Percentiles rank a stretch among this genome's conserved stretches.
These are phyloP conservation scores for Tardiomyces blankii DNA, from an alignment of 1,139 yeast genomes.

Conservation along the genomic window DNA sequence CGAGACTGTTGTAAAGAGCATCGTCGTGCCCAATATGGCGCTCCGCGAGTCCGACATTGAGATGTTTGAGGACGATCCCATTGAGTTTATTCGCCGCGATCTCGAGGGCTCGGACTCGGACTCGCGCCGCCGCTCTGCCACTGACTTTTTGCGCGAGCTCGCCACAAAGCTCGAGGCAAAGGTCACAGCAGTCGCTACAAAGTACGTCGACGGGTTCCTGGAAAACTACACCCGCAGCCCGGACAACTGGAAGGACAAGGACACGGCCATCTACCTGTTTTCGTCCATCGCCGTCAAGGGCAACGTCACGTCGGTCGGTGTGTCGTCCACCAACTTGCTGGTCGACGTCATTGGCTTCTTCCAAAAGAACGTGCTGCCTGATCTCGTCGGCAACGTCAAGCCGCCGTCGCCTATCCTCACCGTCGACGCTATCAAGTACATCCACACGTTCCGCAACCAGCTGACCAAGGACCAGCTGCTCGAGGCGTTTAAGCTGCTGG, in stretches of 20 bases:
- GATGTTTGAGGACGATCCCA: constrained; percentile 92
- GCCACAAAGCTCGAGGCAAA: constrained; percentile 67
- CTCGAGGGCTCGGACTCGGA: constrained; percentile 92
- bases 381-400: constrained; percentile 42
- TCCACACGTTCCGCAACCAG: constrained; percentile 85
- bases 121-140: constrained; percentile 82
- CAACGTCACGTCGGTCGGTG: constrained; percentile 72
- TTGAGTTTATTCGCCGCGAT: constrained; percentile 83
- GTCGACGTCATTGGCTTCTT: constrained; percentile 86
- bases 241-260: constrained; percentile 71
- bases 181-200: constrained; percentile 66
- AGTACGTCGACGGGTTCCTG: constrained; percentile 63
- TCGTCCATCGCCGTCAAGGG: constrained; percentile 90
- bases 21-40: constrained; percentile 78
- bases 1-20: constrained; percentile 67
- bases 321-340: constrained; percentile 64
- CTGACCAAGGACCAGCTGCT: constrained; percentile 73
- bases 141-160: constrained; percentile 80
- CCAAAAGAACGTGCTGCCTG: constrained; percentile 68
- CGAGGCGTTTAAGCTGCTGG: constrained; percentile 71
- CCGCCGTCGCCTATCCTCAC: constrained; percentile 49
- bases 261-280: constrained; percentile 76
- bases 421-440: constrained; percentile 88
- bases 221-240: constrained; percentile 33
- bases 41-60: constrained; percentile 80